Base-by-base conservation (phyloP, 768 basidiomycete genomes). In the Mycena galopus region DNA sequence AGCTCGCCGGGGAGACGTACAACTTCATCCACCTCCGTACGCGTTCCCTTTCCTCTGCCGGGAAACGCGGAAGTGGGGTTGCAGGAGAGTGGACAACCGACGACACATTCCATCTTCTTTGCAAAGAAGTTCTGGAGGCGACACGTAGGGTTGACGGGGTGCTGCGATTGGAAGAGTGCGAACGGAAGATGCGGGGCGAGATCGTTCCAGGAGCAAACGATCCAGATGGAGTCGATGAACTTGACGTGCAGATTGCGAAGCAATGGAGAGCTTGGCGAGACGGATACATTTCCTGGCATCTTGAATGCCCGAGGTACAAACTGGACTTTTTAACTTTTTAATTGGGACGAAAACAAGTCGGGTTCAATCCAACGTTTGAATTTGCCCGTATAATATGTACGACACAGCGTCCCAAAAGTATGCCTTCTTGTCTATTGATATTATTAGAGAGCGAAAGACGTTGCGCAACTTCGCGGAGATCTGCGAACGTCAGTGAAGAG, bases 1-100 rank as follows among this genome's bases (percentile, higher is more conserved):
- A 71, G 51, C 62, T 71, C 19, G 69, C 62, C 42, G 62, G 56
- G 14, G 69, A 71, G 63, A 71, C 69, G 11, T 59, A 71, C 63
- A 71, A 71, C 27, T 50, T 70, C 8, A 70, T 70, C 62, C 68
- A 57, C 29, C 61, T 64, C 1, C 60, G 68, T 27, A 70, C 61
- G 17, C 68, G 62, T 19, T 30, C 35, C 2, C 37, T 63, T 16
- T 42, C 53, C 30, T 62, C 61, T 29, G 19, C 68, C 8, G 69
- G 62, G 3, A 14, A 8, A 19, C 51, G 29, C 21, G 69, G 69
- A 14, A 58, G 50, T 14, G 69, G 70, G 12, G 23, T 50, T n/a
- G 44, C 1, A 2, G 69, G 63, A 12, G 29, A 55, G 30, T 71
- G 69, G 69, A 65, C 69, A 10, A 12, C 50, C 25, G 2, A 65